Conservation (phyloP, 2,329 filamentous ascomycete genomes). For the Graphium sp. region DNA sequence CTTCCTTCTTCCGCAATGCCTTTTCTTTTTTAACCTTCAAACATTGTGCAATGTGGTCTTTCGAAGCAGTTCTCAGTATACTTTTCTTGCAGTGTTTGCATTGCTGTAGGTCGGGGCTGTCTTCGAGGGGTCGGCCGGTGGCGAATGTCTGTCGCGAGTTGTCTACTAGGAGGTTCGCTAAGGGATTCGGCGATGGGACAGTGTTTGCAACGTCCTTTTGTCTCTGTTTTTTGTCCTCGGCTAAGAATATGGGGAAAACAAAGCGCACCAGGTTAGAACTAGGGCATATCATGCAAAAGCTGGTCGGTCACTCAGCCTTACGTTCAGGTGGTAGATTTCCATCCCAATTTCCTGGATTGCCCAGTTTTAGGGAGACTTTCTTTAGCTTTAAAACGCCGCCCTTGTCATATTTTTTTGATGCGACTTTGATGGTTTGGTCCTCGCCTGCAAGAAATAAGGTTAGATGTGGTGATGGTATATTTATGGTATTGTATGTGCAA, state of each 20-base stretch:
- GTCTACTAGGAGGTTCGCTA: conserved; percentile 57
- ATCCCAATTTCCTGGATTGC: conserved; percentile 54
- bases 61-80: conserved; percentile 57
- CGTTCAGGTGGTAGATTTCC: conserved; percentile 17
- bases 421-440: conserved; percentile 45
- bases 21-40: conserved; percentile 73
- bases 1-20: conserved; percentile 60
- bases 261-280: not conserved
- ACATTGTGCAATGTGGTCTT: conserved; percentile 69
- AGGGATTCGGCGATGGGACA: conserved; percentile 31
- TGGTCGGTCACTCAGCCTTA: not conserved
- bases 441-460: conserved; percentile 20
- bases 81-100: conserved; percentile 95
- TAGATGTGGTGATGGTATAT: not conserved
- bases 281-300: not conserved
- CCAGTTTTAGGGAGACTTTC: conserved; percentile 43
- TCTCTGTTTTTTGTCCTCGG: conserved; percentile 39
- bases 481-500: not conserved
- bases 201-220: conserved; percentile 21
- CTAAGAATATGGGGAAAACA: too few species aligned
- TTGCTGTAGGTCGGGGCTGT: conserved; percentile 59
- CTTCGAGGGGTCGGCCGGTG: conserved; percentile 67
- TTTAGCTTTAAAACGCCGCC: conserved; percentile 44
- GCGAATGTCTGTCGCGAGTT: conserved; percentile 63
- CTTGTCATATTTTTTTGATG: conserved; percentile 35